Evolutionary conservation across 177 flowering plant species (phyloP), one percentile per base, ranked within the genome.

Genomic region (Vitis hybrid): DNA sequence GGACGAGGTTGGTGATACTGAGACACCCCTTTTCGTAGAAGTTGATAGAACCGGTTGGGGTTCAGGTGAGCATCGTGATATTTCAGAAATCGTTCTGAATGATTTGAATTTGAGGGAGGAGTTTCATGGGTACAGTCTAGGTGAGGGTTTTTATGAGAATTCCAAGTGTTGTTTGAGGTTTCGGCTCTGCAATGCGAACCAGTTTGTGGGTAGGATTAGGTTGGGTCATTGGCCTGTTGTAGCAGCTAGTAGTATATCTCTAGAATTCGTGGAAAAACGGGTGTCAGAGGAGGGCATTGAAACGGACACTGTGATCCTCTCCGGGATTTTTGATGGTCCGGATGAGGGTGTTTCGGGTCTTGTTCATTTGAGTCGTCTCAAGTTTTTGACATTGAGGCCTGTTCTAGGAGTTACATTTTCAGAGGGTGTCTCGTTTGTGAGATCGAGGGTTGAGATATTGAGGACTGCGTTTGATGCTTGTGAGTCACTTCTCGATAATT

Each of bases 181-280:
- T 79, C 75, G 81, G 52, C 59, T 92, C 70, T 65, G 68, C 58
- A 82, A 83, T 76, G 82, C 84, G 2, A 82, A 71, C 69, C 83
- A 81, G 11, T 70, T 65, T 67, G 38, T 68, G 14, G 77, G 58
- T 78, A 81, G 88, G 14, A 77, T 91, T 65, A 85, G 79, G 73
- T 74, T 91, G 19, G 97, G 99, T 17, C 90, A 91, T 68, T 89
- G 97, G 90, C 97, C 97, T 59, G 80, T 88, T 15, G 69, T 91
- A 2, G 64, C 90, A 6, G 73, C 82, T 13, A 72, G 58, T 18
- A 74, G 79, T 76, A 73, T 89, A 15, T 74, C 67, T 67, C 69
- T 95, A 82, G 90, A 95, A 75, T 74, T 92, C 12, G 54, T 80
- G 2, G 77, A 79, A 47, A 74, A 70, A 67, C 2, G 44, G 33